phyloP scores from a whole-genome alignment of 1,284 basidiomycete species.

The Apiotrichum veenhuisii region DNA sequence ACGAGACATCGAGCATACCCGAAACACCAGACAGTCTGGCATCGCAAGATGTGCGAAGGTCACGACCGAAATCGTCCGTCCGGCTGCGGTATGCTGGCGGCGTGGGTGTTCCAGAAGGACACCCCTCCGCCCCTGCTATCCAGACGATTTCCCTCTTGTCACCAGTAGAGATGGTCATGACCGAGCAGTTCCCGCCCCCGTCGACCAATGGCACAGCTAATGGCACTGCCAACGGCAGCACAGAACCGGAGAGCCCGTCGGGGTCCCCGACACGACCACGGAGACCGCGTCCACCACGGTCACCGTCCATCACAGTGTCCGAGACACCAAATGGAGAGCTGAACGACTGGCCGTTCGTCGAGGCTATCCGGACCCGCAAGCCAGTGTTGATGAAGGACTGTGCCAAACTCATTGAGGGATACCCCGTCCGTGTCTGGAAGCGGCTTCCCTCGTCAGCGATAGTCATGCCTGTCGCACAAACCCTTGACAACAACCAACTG shows the following conservation, averaged over 20 bases:
- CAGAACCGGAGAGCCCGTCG: too few species aligned
- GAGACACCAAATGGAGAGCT: neutral
- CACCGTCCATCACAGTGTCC: neutral
- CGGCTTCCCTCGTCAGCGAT: constrained; percentile 46
- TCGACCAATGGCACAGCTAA: neutral
- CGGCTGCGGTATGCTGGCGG: constrained; percentile 24
- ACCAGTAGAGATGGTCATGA: constrained; percentile 4
- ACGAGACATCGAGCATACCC: neutral
- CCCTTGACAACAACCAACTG: constrained; percentile 31
- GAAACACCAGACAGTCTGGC: neutral
- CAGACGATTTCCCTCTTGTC: neutral
- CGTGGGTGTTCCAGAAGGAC: constrained; percentile 41
- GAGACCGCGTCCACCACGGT: neutral
- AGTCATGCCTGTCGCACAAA: constrained; percentile 46
- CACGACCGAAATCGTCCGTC: neutral
- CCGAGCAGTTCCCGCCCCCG: constrained; percentile 3
- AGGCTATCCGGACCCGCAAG: constrained; percentile 33
- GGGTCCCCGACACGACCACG: neutral
- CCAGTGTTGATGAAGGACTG: constrained; percentile 46
- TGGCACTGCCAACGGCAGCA: too few species aligned
- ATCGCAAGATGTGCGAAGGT: too few species aligned
- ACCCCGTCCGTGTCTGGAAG: constrained; percentile 43
- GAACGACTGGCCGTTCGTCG: constrained; percentile 38
- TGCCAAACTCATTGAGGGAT: constrained; percentile 34
- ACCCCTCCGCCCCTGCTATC: constrained; percentile 30